Percentiles rank a stretch among this genome's conserved stretches.
phyloP scores from a whole-genome alignment of 2,329 filamentous ascomycete genomes.

The Colletotrichum eleusines region DNA sequence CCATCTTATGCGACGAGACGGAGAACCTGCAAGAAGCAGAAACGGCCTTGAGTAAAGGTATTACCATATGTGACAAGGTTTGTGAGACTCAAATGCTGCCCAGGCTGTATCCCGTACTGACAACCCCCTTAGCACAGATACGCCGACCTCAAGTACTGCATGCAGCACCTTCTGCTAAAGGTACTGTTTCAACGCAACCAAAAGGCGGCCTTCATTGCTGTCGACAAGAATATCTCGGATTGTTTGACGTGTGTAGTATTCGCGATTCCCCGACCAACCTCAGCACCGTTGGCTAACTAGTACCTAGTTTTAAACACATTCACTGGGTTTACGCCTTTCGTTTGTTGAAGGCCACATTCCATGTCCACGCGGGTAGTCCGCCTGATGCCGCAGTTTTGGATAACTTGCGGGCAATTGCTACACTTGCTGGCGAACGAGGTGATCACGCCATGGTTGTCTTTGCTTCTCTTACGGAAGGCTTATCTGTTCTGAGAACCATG shows the following conservation, averaged over 20 bases:
- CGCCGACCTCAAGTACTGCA: slow-evolving; percentile 79
- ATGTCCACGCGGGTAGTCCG: slow-evolving; percentile 70
- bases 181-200: slow-evolving; percentile 77
- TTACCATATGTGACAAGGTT: slow-evolving; percentile 76
- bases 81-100: slow-evolving; percentile 15
- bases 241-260: slow-evolving; percentile 69
- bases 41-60: slow-evolving; percentile 77
- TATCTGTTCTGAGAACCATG: slow-evolving; percentile 74
- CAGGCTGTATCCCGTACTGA: slow-evolving; percentile 39
- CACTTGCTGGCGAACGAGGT: slow-evolving; percentile 68
- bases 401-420: slow-evolving; percentile 74
- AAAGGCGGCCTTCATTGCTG: slow-evolving; percentile 78
- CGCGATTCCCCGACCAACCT: background rate
- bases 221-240: slow-evolving; percentile 77
- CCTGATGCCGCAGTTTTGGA: slow-evolving; percentile 75
- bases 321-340: slow-evolving; percentile 84
- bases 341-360: slow-evolving; percentile 77
- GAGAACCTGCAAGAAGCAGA: slow-evolving; percentile 81
- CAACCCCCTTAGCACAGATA: slow-evolving; percentile 61
- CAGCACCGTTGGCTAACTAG: slow-evolving; percentile 9
- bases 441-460: slow-evolving; percentile 75
- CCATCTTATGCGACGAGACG: slow-evolving; percentile 79
- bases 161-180: slow-evolving; percentile 79
- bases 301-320: slow-evolving; percentile 69
- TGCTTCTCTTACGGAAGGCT: slow-evolving; percentile 75